Conservation (phyloP, 306 rosid species). For the Vigna unguiculata region DNA sequence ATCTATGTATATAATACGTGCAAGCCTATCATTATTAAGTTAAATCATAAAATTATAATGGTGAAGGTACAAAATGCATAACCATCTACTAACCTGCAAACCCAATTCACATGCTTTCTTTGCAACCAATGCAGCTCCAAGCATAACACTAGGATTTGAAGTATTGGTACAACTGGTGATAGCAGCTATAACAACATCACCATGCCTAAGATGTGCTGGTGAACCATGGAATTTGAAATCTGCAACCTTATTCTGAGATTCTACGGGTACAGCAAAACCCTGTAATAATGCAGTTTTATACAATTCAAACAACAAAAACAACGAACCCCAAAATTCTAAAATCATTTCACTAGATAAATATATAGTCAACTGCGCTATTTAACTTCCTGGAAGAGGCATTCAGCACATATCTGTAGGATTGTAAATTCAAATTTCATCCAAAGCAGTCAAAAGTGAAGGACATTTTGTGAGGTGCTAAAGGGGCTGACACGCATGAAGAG, state of each 20-base stretch:
- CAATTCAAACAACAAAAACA: constrained; percentile 45
- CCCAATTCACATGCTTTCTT: constrained; percentile 97
- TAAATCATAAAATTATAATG: constrained; percentile 17
- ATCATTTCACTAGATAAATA: constrained; percentile 2
- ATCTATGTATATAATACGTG: constrained; percentile 17
- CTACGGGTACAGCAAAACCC: constrained; percentile 95
- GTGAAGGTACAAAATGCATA: constrained; percentile 39
- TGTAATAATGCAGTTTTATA: constrained; percentile 52
- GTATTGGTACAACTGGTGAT: constrained; percentile 99
- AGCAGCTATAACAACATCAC: constrained; percentile 97
- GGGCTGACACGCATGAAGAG: background rate
- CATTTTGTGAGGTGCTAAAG: background rate
- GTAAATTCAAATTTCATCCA: constrained; percentile 21
- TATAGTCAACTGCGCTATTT: constrained; percentile 7
- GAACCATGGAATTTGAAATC: constrained; percentile 73
- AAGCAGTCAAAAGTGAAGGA: background rate
- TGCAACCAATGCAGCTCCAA: constrained; percentile 98
- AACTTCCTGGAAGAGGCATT: constrained; percentile 26
- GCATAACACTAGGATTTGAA: constrained; percentile 99
- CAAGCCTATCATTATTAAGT: constrained; percentile 23
- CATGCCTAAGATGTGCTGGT: constrained; percentile 88
- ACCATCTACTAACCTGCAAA: constrained; percentile 74
- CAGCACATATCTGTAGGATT: background rate
- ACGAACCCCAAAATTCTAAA: background rate
- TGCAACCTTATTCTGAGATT: constrained; percentile 70